Evolutionary conservation across 163 green algal genomes (phyloP).

Genomic region (Scenedesmus sp.): DNA sequence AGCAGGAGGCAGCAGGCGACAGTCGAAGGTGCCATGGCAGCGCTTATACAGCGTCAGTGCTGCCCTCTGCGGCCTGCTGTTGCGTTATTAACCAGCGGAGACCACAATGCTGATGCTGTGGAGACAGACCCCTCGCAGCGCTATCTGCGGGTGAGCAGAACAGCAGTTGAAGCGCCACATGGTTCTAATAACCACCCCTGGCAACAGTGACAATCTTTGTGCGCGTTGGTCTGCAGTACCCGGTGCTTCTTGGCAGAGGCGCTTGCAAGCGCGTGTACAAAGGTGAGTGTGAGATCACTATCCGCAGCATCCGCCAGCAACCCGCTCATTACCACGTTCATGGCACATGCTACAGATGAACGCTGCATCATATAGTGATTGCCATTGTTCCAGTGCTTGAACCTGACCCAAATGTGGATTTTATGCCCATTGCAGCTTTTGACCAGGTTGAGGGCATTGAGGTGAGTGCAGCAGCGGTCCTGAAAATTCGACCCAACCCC

Average conservation of each 20-base stretch:
- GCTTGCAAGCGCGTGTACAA: constrained; percentile 97
- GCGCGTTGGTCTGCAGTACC: constrained; percentile 62
- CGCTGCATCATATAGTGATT: too few relatives aligned
- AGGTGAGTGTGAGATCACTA: constrained; percentile 11
- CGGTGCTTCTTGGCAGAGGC: constrained; percentile 85
- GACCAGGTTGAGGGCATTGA: constrained; percentile 91
- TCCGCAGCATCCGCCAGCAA: not conserved
- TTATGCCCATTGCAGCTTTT: constrained; percentile 72
- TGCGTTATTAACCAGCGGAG: not conserved
- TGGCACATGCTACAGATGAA: too few relatives aligned
- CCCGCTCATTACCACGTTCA: not conserved
- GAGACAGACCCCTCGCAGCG: constrained; percentile 39
- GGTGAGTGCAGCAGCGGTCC: constrained; percentile 55
- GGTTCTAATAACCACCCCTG: too few relatives aligned
- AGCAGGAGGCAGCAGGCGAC: not conserved
- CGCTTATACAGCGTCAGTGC: not conserved
- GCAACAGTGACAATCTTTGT: too few relatives aligned
- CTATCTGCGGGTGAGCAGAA: constrained; percentile 24
- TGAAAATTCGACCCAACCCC: not conserved
- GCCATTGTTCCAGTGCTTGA: too few relatives aligned
- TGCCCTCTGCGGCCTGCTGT: not conserved
- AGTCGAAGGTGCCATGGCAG: not conserved
- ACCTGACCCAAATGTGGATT: not conserved
- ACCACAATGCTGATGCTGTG: constrained; percentile 12
- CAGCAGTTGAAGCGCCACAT: not conserved